Conservation (phyloP, 2,329 filamentous ascomycete species). For the Ustulina deusta region DNA sequence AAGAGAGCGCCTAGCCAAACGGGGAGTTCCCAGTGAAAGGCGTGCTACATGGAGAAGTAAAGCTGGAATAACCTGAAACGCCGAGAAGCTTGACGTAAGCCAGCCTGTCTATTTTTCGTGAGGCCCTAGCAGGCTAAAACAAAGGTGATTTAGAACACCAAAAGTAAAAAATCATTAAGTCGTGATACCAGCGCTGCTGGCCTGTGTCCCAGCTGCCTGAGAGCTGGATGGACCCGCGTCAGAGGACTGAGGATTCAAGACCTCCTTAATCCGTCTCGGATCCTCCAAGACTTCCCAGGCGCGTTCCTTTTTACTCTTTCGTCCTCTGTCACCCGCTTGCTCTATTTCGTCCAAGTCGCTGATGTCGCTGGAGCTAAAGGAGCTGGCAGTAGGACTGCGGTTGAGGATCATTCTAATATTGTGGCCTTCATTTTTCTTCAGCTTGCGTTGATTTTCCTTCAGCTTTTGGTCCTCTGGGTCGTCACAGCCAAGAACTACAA, state of each 20-base stretch:
- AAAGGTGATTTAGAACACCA: neutral
- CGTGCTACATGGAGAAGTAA: neutral
- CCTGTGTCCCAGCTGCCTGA: conserved; percentile 11
- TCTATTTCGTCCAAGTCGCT: conserved; percentile 64
- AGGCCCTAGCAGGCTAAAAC: neutral
- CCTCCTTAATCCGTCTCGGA: conserved; percentile 58
- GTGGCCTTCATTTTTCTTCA: conserved; percentile 74
- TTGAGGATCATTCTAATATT: conserved; percentile 68
- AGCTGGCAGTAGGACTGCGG: conserved; percentile 61
- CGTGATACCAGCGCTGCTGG: neutral
- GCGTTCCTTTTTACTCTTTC: conserved; percentile 65
- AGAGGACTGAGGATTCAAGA: conserved; percentile 9
- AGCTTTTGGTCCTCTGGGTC: conserved; percentile 78
- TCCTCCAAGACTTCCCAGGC: conserved; percentile 65
- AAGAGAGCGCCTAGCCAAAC: neutral
- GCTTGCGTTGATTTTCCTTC: conserved; percentile 79
- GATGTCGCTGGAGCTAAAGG: conserved; percentile 65
- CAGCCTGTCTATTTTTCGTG: conserved; percentile 3
- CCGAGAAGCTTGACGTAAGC: neutral
- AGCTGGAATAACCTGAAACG: neutral
- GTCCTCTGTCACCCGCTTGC: conserved; percentile 51
- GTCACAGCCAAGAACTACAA: conserved; percentile 82
- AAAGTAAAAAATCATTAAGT: conserved; percentile 1
- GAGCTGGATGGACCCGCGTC: conserved; percentile 25
- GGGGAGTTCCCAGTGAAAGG: neutral